Evolutionary conservation across 495 filamentous ascomycete species (phyloP).

Genomic region (Neurospora intermedia): DNA sequence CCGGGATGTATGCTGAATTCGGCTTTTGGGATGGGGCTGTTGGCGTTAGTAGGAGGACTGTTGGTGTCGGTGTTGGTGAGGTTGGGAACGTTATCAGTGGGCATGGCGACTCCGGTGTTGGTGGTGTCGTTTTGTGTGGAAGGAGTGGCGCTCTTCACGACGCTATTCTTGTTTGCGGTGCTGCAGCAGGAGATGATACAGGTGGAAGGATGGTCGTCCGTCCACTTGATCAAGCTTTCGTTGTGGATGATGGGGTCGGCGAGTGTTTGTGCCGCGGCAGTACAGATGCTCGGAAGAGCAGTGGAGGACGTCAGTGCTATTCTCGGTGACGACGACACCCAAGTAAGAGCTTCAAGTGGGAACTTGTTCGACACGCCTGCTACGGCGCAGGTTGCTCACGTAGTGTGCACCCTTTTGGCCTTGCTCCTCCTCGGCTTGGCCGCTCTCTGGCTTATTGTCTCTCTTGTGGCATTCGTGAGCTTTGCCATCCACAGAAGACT

Average conservation of each 20-base stretch:
- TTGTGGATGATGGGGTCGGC: slow-evolving; percentile 7
- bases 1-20: not conserved
- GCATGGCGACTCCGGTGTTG: slow-evolving; percentile 4
- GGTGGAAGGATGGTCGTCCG: slow-evolving; percentile 5
- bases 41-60: slow-evolving; percentile 3
- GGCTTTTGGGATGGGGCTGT: not conserved
- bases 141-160: slow-evolving; percentile 2
- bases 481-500: slow-evolving; percentile 1
- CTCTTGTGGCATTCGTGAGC: not conserved
- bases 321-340: not conserved
- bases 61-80: not conserved
- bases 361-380: not conserved
- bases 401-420: slow-evolving; percentile 3
- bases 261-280: slow-evolving; percentile 5
- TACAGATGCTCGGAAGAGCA: slow-evolving; percentile 5
- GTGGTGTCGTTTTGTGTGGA: slow-evolving; percentile 1
- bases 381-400: not conserved
- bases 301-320: not conserved
- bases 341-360: not conserved
- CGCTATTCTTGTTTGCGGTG: slow-evolving; percentile 2
- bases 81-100: not conserved
- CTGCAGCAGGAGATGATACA: slow-evolving; percentile 10
- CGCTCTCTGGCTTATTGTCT: slow-evolving; percentile 1
- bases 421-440: slow-evolving; percentile 8
- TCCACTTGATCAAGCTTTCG: not conserved